These are phyloP conservation scores for Mortierella antarctica DNA, from an alignment of 192 early-diverging fungal genomes.

Conservation along the genomic window DNA sequence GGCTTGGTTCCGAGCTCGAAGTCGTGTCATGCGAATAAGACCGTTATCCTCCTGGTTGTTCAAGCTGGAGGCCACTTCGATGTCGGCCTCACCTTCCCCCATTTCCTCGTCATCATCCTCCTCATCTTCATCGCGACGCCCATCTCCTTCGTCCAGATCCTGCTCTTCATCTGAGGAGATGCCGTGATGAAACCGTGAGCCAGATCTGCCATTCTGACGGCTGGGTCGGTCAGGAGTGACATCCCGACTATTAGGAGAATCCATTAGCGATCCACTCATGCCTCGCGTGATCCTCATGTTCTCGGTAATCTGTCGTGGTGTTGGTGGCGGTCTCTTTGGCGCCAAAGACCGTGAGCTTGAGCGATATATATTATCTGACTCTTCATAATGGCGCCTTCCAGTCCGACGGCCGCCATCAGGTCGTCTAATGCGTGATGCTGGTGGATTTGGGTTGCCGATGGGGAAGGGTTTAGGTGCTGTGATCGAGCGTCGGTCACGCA, in stretches of 20 bases:
- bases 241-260: slow-evolving; percentile 45
- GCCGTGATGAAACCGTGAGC: slow-evolving; percentile 12
- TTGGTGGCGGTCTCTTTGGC: slow-evolving; percentile 18
- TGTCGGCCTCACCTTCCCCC: slow-evolving; percentile 5
- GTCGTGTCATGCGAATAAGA: slow-evolving; percentile 27
- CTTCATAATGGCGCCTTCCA: slow-evolving; percentile 13
- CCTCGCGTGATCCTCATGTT: slow-evolving; percentile 54
- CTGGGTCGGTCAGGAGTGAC: slow-evolving; percentile 17
- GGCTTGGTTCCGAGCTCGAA: slow-evolving; percentile 22
- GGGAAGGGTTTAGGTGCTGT: slow-evolving; percentile 40
- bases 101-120: slow-evolving; percentile 15
- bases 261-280: slow-evolving; percentile 33
- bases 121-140: slow-evolving; percentile 4
- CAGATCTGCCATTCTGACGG: slow-evolving; percentile 1
- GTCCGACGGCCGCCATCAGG: slow-evolving; percentile 1
- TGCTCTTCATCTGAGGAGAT: slow-evolving; percentile 24
- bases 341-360: slow-evolving; percentile 13
- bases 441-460: slow-evolving; percentile 6
- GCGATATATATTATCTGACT: slow-evolving; percentile 11
- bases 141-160: slow-evolving; percentile 1
- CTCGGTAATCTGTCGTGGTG: slow-evolving; percentile 22
- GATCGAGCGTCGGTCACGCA: slow-evolving; percentile 42
- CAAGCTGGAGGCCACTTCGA: slow-evolving; percentile 14
- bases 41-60: slow-evolving; percentile 21
- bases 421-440: neutral